These are phyloP conservation scores for Cucumis hystrix DNA, from an alignment of 306 rosid genomes.

Conservation along the genomic window DNA sequence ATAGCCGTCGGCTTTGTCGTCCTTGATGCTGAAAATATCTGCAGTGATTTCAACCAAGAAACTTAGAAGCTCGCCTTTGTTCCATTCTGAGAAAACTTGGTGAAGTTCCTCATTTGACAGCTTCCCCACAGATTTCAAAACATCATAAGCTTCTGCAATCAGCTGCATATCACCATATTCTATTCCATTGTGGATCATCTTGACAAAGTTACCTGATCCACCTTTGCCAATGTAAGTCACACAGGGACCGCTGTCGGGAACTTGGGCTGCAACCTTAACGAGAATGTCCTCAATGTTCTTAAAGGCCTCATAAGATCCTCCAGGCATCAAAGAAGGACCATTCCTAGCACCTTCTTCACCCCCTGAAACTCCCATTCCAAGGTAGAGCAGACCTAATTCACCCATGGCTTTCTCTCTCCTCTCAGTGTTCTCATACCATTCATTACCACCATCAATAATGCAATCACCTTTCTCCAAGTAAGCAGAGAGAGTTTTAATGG, in stretches of 20 bases:
- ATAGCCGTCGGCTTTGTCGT: slow-evolving; percentile 40
- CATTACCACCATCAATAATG: slow-evolving; percentile 30
- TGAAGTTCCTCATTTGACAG: slow-evolving; percentile 24
- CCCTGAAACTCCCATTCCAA: slow-evolving; percentile 30
- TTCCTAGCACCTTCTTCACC: slow-evolving; percentile 26
- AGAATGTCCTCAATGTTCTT: slow-evolving; percentile 30
- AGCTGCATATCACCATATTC: slow-evolving; percentile 32
- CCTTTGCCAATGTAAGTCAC: slow-evolving; percentile 22
- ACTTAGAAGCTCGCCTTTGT: slow-evolving; percentile 27
- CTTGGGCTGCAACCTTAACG: slow-evolving; percentile 32
- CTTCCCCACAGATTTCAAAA: slow-evolving; percentile 24
- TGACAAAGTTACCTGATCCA: slow-evolving; percentile 23
- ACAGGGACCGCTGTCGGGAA: slow-evolving; percentile 31
- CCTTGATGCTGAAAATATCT: slow-evolving; percentile 59
- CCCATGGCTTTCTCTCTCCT: slow-evolving; percentile 22
- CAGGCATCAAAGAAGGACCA: slow-evolving; percentile 32
- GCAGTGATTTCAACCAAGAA: slow-evolving; percentile 32
- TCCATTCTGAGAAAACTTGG: slow-evolving; percentile 24
- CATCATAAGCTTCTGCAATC: slow-evolving; percentile 27
- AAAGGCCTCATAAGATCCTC: slow-evolving; percentile 25
- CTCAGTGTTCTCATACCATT: slow-evolving; percentile 32
- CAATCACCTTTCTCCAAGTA: slow-evolving; percentile 31
- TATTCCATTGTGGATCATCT: slow-evolving; percentile 28
- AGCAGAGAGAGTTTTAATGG: slow-evolving; percentile 20
- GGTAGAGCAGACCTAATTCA: slow-evolving; percentile 24